Conservation (phyloP, 305 asterid species). For the Withania somnifera region DNA sequence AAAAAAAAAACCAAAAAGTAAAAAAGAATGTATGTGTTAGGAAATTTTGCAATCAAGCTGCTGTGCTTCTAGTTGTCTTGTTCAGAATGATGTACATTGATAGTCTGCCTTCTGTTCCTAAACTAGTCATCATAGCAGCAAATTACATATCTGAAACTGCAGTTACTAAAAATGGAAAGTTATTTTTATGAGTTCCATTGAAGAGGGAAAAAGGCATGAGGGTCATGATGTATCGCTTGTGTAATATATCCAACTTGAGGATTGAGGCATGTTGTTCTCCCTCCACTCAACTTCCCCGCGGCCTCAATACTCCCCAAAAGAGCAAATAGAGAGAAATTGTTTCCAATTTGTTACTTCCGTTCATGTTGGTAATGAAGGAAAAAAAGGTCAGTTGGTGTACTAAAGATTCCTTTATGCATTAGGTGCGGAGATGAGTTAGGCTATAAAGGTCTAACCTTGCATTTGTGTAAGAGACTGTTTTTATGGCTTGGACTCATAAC, state of each 20-base stretch:
- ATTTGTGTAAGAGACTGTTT: too few relatives aligned
- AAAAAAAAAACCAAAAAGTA: neutral
- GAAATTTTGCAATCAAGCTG: slow-evolving; percentile 44
- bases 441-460: too few relatives aligned
- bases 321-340: neutral
- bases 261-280: neutral
- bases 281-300: neutral
- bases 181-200: neutral
- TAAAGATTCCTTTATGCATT: too few relatives aligned
- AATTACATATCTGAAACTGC: neutral
- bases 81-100: neutral
- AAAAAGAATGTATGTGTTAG: slow-evolving; percentile 28
- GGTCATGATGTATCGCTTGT: neutral
- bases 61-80: slow-evolving; percentile 2
- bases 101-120: neutral
- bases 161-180: neutral
- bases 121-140: slow-evolving; percentile 4
- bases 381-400: too few relatives aligned
- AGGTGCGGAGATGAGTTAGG: too few relatives aligned
- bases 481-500: too few relatives aligned
- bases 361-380: neutral
- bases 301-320: neutral
- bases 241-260: neutral
- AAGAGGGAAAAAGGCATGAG: neutral
- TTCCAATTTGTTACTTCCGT: neutral